These are phyloP conservation scores for Sclerotinia spermophila DNA, from an alignment of 2,329 filamentous ascomycete species.

Conservation along the genomic window DNA sequence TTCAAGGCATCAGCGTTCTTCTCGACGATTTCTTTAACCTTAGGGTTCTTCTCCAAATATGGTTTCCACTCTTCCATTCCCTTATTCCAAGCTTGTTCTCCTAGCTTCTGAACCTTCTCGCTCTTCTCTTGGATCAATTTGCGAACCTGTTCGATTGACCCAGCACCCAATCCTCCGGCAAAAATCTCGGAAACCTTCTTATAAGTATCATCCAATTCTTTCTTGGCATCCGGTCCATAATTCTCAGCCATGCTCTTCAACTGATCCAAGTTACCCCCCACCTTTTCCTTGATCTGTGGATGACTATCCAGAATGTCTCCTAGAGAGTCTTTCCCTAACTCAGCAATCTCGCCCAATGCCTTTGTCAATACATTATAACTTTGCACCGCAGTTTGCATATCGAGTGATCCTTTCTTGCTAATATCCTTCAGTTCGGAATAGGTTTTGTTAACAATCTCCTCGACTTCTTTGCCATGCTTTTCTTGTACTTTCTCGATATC, in stretches of 20 bases:
- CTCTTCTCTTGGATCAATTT: slow-evolving; percentile 67
- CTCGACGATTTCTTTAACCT: slow-evolving; percentile 69
- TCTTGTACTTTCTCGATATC: slow-evolving; percentile 65
- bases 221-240: slow-evolving; percentile 73
- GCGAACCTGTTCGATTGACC: slow-evolving; percentile 53
- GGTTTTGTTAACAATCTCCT: slow-evolving; percentile 62
- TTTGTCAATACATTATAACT: slow-evolving; percentile 62
- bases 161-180: slow-evolving; percentile 54
- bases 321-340: slow-evolving; percentile 59
- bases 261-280: slow-evolving; percentile 64
- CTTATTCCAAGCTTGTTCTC: slow-evolving; percentile 70
- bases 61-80: slow-evolving; percentile 68
- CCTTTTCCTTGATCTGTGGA: slow-evolving; percentile 67
- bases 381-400: slow-evolving; percentile 57
- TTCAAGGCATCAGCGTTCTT: slow-evolving; percentile 66
- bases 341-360: slow-evolving; percentile 55
- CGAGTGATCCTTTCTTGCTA: slow-evolving; percentile 53
- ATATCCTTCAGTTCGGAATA: slow-evolving; percentile 64
- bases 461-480: slow-evolving; percentile 67
- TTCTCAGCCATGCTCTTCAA: slow-evolving; percentile 66
- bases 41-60: slow-evolving; percentile 70
- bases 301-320: slow-evolving; percentile 69
- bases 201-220: slow-evolving; percentile 71
- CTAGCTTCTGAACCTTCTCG: slow-evolving; percentile 61
- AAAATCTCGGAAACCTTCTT: slow-evolving; percentile 61